A percentile compares a stretch with the other conserved stretches of the same genome.
Conservation (phyloP, 2,329 filamentous ascomycete species). For the Chrysosporium keratinophilum region DNA sequence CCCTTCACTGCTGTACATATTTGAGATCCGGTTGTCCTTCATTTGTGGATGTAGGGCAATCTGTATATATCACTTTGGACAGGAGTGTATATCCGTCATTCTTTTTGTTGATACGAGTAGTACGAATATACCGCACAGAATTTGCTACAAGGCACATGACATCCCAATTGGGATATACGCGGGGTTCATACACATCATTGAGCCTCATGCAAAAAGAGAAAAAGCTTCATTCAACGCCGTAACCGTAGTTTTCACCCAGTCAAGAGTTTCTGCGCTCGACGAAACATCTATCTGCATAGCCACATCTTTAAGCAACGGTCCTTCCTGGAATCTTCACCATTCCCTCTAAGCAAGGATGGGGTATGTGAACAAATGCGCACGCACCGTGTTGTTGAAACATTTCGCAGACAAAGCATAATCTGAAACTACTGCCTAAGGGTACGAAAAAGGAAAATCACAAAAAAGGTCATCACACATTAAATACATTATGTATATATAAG, state of each 20-base stretch:
- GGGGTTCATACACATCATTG: too few species aligned
- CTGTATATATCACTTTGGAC: not conserved
- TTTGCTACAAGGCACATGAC: too few species aligned
- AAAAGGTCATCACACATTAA: not conserved
- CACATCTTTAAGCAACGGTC: too few species aligned
- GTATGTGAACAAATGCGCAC: not conserved
- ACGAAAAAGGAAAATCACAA: not conserved
- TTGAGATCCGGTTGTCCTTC: not conserved
- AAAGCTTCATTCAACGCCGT: too few species aligned
- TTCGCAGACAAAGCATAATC: not conserved
- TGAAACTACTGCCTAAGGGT: not conserved
- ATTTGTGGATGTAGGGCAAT: not conserved
- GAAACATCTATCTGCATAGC: too few species aligned
- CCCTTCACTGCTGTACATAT: not conserved
- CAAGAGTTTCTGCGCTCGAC: too few species aligned
- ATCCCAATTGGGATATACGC: too few species aligned
- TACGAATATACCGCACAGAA: too few species aligned
- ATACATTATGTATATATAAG: not conserved
- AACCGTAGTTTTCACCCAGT: too few species aligned
- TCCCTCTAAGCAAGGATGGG: not conserved
- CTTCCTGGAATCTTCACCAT: too few species aligned
- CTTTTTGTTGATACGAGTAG: not conserved
- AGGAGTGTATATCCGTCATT: not conserved
- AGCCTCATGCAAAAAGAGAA: too few species aligned
- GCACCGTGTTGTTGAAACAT: slow-evolving; percentile 3